Base-by-base conservation (phyloP, 495 filamentous ascomycete species). In the Lasiosphaeriaceae sp. region DNA sequence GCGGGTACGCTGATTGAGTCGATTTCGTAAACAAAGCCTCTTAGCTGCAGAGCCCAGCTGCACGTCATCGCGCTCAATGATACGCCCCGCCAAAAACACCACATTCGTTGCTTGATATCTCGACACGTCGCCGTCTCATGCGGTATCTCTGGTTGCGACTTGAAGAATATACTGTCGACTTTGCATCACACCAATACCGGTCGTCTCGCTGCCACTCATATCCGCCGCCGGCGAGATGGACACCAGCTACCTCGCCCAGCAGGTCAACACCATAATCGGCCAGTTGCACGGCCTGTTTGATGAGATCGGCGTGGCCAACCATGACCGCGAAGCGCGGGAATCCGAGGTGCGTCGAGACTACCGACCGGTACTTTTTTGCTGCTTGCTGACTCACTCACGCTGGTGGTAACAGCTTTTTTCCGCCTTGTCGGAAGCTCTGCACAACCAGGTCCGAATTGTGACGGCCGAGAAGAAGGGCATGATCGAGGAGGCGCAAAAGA, bases 211-310 rank as follows among this genome's bases (percentile, higher is more conserved):
- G 19, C 26, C 48, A 53, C 20, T 46, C 35, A 45, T 22, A 47
- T 41, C 26, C n/a, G n/a, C 47, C 45, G 47, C 51, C 55, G 22
- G 19, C 56, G 58, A 46, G 37, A 97, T 96, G 92, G 90, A 97
- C 74, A 90, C 91, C 48, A 87, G 87, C 68, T 93, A 95, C 67
- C 77, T 97, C 69, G 87, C 90, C 64, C 90, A 92, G 66, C 92
- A 97, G 81, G 90, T 97, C 71, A 90, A 90, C 62, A 92, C 84
- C 61, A 97, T 96, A 66, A 88, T 96, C 63, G 80, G 81, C 67
- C 89, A 96, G 73, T 80, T 99, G 46, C 92, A 97, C 74, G 88
- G 87, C 44, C 80, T 97, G 48, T 99, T 95, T 65, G 94, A 97
- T 71, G 93, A 97, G 60, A 97, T 99, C 63, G 94, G 94, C 35